Conservation (phyloP, 2,329 filamentous ascomycete genomes). For the Aplosporella prunicola region DNA sequence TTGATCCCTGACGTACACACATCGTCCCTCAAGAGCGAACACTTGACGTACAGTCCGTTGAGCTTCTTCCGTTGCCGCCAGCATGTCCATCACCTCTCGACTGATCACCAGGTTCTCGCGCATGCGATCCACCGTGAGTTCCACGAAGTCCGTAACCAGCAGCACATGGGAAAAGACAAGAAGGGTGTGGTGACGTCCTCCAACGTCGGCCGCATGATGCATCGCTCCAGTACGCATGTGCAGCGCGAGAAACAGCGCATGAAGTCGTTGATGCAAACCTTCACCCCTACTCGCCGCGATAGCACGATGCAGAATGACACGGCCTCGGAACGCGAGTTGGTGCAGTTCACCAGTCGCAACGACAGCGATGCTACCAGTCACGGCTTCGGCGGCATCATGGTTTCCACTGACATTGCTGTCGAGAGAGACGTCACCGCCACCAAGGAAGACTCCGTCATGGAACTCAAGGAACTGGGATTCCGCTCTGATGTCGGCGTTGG, state of each 20-base stretch:
- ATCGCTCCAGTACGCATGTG: no score
- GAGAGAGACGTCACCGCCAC: constrained; percentile 16
- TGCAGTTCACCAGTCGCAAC: constrained; percentile 4
- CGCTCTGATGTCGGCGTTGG: constrained; percentile 23
- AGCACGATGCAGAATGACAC: constrained; percentile 16
- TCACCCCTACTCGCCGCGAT: constrained; percentile 8
- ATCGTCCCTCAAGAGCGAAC: constrained; percentile 20
- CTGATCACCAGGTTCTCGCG: constrained; percentile 36
- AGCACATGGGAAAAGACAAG: no score
- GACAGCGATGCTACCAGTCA: constrained; percentile 9
- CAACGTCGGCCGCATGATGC: no score
- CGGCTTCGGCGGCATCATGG: constrained; percentile 30
- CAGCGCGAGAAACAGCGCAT: no score
- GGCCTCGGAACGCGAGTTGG: constrained; percentile 14
- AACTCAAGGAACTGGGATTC: constrained; percentile 25
- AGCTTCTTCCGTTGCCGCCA: constrained; percentile 38
- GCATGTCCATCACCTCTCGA: constrained; percentile 34
- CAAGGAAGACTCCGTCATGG: constrained; percentile 18
- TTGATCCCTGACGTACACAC: constrained; percentile 34
- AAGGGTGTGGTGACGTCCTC: no score
- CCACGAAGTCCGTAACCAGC: constrained; percentile 17
- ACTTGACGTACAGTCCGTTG: constrained; percentile 29
- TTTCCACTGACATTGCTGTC: constrained; percentile 26
- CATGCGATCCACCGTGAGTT: constrained; percentile 40
- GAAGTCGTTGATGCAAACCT: no score